Evolutionary conservation across 2,329 filamentous ascomycete species (phyloP).

Genomic region (Apiospora saccharicola): DNA sequence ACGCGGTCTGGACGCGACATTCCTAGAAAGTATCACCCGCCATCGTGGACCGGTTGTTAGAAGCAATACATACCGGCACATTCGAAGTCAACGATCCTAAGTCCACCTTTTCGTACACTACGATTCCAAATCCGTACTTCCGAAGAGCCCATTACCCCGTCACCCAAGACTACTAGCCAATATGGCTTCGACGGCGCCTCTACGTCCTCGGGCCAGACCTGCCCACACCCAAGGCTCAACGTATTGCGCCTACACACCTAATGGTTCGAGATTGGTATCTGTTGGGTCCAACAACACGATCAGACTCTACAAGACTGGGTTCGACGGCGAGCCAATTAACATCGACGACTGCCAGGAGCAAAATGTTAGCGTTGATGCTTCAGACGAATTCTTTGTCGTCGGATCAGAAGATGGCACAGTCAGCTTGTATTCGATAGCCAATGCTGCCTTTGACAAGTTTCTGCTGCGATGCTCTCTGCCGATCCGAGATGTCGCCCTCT

Average conservation of each 20-base stretch:
- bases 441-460: constrained; percentile 78
- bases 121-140: not conserved
- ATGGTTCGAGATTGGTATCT: constrained; percentile 86
- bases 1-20: constrained; percentile 53
- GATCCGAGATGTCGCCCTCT: constrained; percentile 84
- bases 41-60: not conserved
- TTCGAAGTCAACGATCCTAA: not conserved
- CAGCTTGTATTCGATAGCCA: constrained; percentile 85
- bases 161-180: constrained; percentile 6
- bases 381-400: constrained; percentile 83
- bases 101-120: not conserved
- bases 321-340: constrained; percentile 89
- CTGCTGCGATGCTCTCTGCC: constrained; percentile 86
- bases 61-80: constrained; percentile 11
- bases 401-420: constrained; percentile 97
- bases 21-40: constrained; percentile 21
- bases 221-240: constrained; percentile 86
- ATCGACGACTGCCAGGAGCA: constrained; percentile 91
- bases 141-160: constrained; percentile 1
- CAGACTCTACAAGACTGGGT: constrained; percentile 89
- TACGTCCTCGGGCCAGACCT: constrained; percentile 68
- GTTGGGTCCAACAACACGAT: constrained; percentile 94
- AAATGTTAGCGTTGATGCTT: constrained; percentile 80
- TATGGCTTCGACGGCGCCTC: constrained; percentile 51
- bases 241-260: constrained; percentile 86